These are phyloP conservation scores for Spathaspora sp. DNA, from an alignment of 1,139 yeast genomes.

Conservation along the genomic window DNA sequence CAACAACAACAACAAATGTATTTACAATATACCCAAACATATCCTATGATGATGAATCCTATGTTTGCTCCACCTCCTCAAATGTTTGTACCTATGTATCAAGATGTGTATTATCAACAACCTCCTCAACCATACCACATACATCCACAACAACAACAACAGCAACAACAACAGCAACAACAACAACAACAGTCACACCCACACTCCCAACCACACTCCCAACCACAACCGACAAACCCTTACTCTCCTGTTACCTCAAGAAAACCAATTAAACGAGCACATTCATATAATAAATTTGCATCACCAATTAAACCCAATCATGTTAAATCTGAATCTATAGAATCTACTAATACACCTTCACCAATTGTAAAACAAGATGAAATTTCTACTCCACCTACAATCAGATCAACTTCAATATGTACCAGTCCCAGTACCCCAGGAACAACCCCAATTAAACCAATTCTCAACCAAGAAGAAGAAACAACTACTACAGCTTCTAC, in stretches of 20 bases:
- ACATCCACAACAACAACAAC: conserved; percentile 9
- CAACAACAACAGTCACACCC: background rate
- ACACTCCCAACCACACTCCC: conserved; percentile 7
- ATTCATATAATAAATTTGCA: background rate
- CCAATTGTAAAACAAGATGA: conserved; percentile 4
- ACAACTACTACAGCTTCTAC: too few relatives aligned
- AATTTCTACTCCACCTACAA: background rate
- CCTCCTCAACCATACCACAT: conserved; percentile 4
- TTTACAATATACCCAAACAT: conserved; percentile 16
- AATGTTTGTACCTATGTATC: conserved; percentile 5
- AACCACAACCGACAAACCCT: background rate
- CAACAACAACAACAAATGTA: conserved; percentile 23
- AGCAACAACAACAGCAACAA: background rate
- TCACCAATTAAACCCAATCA: background rate
- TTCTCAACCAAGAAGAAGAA: background rate
- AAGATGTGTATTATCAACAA: conserved; percentile 5
- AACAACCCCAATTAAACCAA: conserved; percentile 4
- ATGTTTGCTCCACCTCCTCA: conserved; percentile 8
- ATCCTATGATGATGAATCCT: conserved; percentile 16
- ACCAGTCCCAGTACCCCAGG: conserved; percentile 6
- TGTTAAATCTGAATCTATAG: background rate
- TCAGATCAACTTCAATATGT: conserved; percentile 3
- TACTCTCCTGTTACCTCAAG: background rate
- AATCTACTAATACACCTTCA: conserved; percentile 4
- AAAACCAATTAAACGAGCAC: conserved; percentile 2